Conservation (phyloP, 495 filamentous ascomycete genomes). For the Hamigera avellanea region DNA sequence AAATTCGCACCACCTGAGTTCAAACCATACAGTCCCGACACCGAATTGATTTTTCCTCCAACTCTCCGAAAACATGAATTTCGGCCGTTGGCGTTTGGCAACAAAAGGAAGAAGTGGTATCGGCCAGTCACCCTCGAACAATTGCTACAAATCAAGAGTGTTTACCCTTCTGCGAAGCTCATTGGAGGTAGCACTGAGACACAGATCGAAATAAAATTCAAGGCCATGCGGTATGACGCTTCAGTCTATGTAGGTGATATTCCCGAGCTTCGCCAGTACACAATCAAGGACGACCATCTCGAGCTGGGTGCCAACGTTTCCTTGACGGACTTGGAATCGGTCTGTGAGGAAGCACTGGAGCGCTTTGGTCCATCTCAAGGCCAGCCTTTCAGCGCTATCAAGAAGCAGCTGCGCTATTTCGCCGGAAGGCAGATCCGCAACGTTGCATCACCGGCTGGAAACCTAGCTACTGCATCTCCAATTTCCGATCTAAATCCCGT, state of each 20-base stretch:
- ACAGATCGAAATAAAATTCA: slow-evolving; percentile 98
- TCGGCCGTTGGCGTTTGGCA: slow-evolving; percentile 76
- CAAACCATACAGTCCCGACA: slow-evolving; percentile 85
- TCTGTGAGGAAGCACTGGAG: slow-evolving; percentile 62
- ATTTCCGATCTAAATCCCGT: slow-evolving; percentile 97
- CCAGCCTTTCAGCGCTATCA: slow-evolving; percentile 47
- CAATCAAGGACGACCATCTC: slow-evolving; percentile 65
- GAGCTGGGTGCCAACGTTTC: slow-evolving; percentile 88
- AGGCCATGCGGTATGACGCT: slow-evolving; percentile 77
- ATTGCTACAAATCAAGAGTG: slow-evolving; percentile 79
- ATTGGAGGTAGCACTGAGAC: slow-evolving; percentile 96
- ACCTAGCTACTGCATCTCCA: slow-evolving; percentile 87
- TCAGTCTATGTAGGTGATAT: slow-evolving; percentile 95
- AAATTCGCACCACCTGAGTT: slow-evolving; percentile 45
- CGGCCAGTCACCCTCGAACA: slow-evolving; percentile 80
- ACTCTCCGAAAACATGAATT: slow-evolving; percentile 69
- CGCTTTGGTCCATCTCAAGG: slow-evolving; percentile 61
- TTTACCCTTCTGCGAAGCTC: slow-evolving; percentile 78
- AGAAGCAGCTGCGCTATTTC: slow-evolving; percentile 61
- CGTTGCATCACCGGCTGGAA: slow-evolving; percentile 91
- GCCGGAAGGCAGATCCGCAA: slow-evolving; percentile 94
- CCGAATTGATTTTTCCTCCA: slow-evolving; percentile 91
- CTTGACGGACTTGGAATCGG: slow-evolving; percentile 58
- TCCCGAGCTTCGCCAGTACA: slow-evolving; percentile 68
- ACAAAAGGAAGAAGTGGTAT: slow-evolving; percentile 91